phyloP scores from a whole-genome alignment of 2,329 filamentous ascomycete species.

The Aspergillus udagawae region DNA sequence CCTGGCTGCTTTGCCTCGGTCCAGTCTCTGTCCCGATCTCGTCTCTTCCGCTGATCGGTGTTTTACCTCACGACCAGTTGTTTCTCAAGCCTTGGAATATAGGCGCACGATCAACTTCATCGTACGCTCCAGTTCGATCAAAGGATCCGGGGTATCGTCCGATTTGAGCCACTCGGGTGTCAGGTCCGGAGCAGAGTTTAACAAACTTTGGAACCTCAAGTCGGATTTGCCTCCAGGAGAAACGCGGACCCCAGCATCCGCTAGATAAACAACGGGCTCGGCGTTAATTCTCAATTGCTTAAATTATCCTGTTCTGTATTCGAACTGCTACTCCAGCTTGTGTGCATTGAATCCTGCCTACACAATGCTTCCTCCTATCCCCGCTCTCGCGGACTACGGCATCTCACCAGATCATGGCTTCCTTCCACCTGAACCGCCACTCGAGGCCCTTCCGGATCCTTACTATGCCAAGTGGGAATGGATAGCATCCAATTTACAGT shows the following conservation, averaged over 20 bases:
- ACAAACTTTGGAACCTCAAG: neutral
- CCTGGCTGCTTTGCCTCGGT: neutral
- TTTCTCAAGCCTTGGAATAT: neutral
- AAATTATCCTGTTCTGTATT: neutral
- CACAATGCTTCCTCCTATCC: slow-evolving; percentile 45
- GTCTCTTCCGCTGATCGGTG: neutral
- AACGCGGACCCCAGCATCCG: neutral
- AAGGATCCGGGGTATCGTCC: neutral
- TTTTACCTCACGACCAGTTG: neutral
- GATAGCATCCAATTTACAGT: slow-evolving; percentile 78
- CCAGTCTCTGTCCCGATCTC: neutral
- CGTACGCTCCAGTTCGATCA: neutral
- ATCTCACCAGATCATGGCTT: slow-evolving; percentile 67
- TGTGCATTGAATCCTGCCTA: neutral
- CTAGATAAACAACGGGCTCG: neutral
- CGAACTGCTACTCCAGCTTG: neutral
- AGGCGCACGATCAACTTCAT: neutral
- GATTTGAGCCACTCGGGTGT: neutral
- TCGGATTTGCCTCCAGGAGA: neutral
- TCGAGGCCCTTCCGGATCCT: slow-evolving; percentile 75
- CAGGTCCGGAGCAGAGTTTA: neutral
- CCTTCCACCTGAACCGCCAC: slow-evolving; percentile 73
- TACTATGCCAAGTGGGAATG: slow-evolving; percentile 97
- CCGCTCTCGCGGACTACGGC: slow-evolving; percentile 68
- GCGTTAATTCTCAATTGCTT: neutral